Percentiles rank a stretch among this genome's conserved stretches.
Evolutionary conservation across 805 yeast genomes (phyloP).

Genomic region (Yamadazyma kitorensis): DNA sequence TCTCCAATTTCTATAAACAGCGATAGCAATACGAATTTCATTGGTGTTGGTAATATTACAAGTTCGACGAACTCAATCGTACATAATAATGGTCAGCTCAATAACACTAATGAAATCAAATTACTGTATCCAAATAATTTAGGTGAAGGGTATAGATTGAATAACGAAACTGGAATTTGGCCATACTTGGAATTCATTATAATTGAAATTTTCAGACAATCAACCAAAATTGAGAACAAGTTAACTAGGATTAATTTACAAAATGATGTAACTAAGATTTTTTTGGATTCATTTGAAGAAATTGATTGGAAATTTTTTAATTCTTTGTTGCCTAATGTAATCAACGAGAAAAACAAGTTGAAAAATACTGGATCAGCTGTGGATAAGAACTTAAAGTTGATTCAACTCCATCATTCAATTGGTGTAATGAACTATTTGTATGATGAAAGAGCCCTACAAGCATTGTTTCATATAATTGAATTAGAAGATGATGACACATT

Average conservation of each 20-base stretch:
- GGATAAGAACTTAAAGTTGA: constrained; percentile 21
- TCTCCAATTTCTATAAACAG: constrained; percentile 23
- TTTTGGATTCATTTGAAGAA: constrained; percentile 36
- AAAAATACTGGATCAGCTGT: constrained; percentile 2
- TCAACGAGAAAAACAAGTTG: constrained; percentile 1
- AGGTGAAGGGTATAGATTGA: constrained; percentile 54
- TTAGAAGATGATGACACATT: constrained; percentile 52
- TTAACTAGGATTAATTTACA: constrained; percentile 48
- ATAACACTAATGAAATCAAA: constrained; percentile 24
- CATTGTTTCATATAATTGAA: constrained; percentile 55
- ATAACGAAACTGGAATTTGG: constrained; percentile 59
- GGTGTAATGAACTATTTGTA: constrained; percentile 61
- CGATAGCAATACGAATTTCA: too few species aligned
- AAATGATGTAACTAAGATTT: constrained; percentile 48
- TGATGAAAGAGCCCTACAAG: constrained; percentile 52
- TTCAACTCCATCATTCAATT: constrained; percentile 70
- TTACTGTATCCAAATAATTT: constrained; percentile 60
- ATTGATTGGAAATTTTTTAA: constrained; percentile 46
- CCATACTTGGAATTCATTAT: constrained; percentile 75
- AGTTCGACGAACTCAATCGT: constrained; percentile 41
- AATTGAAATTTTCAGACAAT: constrained; percentile 60
- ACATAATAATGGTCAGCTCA: too few species aligned
- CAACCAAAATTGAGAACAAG: constrained; percentile 34
- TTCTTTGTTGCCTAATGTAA: constrained; percentile 19
- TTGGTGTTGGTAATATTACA: constrained; percentile 60